Base-by-base conservation (phyloP, 805 yeast genomes). In the Ogataea zsoltii region DNA sequence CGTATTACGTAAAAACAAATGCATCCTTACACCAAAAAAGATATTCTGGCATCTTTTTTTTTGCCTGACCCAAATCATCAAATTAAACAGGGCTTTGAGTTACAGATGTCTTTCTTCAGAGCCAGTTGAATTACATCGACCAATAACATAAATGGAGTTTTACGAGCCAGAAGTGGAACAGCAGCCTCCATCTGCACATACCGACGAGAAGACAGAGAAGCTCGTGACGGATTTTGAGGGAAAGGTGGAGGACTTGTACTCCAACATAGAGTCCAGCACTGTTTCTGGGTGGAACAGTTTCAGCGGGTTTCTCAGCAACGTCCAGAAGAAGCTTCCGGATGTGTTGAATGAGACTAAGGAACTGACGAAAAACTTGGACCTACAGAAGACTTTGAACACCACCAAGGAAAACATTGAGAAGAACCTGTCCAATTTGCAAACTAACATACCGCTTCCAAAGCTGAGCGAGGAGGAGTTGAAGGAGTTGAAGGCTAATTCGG, bases 201-300 rank as follows among this genome's bases (percentile, higher is more conserved):
- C 51, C 30, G 71, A 76, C 53, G 66, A 61, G 37, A 72, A 74
- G 54, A 80, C 88, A 0, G 84, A 82, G 41, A 71, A 74, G 53
- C 56, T 82, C 16, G 88, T 81, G 53, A 67, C 66, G 34, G 81
- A 76, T 35, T 72, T 84, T 19, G 81, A 78, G 46, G 63, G 69
- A 16, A 58, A 54, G 38, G 68, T 66, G 29, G 70, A 65, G 34
- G 50, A 58, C 13, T 54, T 77, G 3, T 80, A 77, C 62, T 50
- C 66, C 2, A 60, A 65, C 29, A 62, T 82, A 14, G 83, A 80
- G 49, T 49, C 61, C 5, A 65, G 61, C 21, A 69, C 76, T 1
- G 58, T 64, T 1, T 48, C 55, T 0, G 70, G 73, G 45, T 70
- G 74, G 58, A 54, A 54, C 10, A 46, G 66, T 3, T 52, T 69